Evolutionary conservation across 148 eudicot genomes (phyloP).

Genomic region (Drosera capensis): DNA sequence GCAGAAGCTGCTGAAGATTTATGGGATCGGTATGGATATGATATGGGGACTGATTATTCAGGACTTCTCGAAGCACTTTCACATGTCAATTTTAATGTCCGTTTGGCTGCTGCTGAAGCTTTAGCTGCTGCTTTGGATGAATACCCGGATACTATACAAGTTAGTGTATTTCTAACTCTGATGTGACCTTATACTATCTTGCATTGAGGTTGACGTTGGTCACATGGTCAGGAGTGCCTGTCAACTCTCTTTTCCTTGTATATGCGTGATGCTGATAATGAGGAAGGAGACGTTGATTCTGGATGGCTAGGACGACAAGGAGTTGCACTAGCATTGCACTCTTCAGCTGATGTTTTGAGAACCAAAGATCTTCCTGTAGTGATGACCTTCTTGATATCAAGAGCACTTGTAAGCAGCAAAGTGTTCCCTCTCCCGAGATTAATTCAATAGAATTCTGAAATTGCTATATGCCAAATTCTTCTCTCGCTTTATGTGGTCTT

Average conservation of each 20-base stretch:
- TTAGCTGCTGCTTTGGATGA: constrained; percentile 96
- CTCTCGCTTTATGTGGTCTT: too few species aligned
- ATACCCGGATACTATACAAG: constrained; percentile 83
- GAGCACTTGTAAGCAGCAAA: constrained; percentile 66
- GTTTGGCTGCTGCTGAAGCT: constrained; percentile 87
- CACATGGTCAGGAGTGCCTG: constrained; percentile 49
- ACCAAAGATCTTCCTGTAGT: constrained; percentile 97
- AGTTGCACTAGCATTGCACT: constrained; percentile 65
- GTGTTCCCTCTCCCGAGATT: not conserved
- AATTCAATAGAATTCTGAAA: not conserved
- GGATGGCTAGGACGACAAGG: constrained; percentile 98
- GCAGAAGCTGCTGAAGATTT: constrained; percentile 88
- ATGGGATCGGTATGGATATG: constrained; percentile 86
- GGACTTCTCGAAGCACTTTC: constrained; percentile 73
- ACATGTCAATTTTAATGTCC: constrained; percentile 75
- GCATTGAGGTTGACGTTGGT: constrained; percentile 7
- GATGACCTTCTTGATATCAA: constrained; percentile 89
- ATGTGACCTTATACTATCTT: not conserved
- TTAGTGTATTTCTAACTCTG: constrained; percentile 7
- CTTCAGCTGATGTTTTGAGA: constrained; percentile 86
- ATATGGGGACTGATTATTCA: constrained; percentile 77
- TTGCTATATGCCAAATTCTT: too few species aligned
- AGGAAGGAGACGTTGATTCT: constrained; percentile 52
- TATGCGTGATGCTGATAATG: constrained; percentile 55
- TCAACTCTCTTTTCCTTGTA: constrained; percentile 82